Evolutionary conservation across 257 asterid species (phyloP).

Genomic region (Echium plantagineum): DNA sequence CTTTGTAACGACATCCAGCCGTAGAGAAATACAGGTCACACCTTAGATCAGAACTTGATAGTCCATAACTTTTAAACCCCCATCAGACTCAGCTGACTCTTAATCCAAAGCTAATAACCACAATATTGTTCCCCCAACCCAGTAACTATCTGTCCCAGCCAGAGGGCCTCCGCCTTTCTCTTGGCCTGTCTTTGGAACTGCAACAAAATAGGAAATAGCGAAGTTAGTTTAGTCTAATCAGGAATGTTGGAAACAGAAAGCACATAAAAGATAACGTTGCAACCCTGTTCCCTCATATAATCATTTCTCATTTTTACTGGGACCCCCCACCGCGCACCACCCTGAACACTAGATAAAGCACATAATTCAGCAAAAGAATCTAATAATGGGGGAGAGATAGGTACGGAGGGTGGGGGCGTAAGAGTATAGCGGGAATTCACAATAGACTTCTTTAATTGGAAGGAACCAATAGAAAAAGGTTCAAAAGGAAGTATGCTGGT

Average conservation of each 20-base stretch:
- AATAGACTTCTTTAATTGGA: neutral
- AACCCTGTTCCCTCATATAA: too few relatives aligned
- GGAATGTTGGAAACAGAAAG: neutral
- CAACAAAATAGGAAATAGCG: constrained; percentile 1
- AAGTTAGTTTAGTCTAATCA: neutral
- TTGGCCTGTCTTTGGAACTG: constrained; percentile 45
- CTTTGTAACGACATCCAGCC: neutral
- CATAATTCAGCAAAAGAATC: neutral
- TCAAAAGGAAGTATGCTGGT: neutral
- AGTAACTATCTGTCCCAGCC: constrained; percentile 75
- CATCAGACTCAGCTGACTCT: neutral
- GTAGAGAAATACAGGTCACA: neutral
- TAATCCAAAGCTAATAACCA: neutral
- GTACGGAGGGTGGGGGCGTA: too few relatives aligned
- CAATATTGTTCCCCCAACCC: neutral
- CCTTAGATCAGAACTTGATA: neutral
- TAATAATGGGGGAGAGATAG: too few relatives aligned
- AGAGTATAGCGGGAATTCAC: neutral
- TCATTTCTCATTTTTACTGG: neutral
- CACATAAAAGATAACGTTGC: neutral
- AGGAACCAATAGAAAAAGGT: neutral
- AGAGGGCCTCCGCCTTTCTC: constrained; percentile 90
- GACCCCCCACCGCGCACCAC: too few relatives aligned
- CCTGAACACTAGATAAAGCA: neutral
- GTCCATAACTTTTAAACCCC: neutral